Percentiles rank a stretch among this genome's conserved stretches.
Conservation (phyloP, 306 rosid species). For the Ormosia emarginata region DNA sequence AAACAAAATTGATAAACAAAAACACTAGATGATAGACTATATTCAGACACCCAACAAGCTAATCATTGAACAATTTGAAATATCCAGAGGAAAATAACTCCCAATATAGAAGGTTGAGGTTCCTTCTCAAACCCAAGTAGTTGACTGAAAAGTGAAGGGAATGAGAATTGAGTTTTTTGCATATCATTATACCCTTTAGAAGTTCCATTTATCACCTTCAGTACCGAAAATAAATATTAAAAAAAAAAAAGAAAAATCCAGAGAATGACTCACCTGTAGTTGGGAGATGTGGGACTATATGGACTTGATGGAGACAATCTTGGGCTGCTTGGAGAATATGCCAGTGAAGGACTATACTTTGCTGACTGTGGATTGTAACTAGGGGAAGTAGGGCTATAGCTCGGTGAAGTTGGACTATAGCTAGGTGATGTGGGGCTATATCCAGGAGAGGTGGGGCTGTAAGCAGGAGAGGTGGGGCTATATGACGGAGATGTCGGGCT, state of each 20-base stretch:
- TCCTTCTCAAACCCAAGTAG: neutral
- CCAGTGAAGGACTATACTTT: conserved; percentile 88
- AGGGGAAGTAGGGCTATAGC: conserved; percentile 84
- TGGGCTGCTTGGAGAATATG: conserved; percentile 97
- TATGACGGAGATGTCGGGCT: conserved; percentile 79
- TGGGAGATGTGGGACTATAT: conserved; percentile 94
- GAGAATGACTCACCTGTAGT: conserved; percentile 63
- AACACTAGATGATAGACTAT: neutral
- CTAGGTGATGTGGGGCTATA: conserved; percentile 78
- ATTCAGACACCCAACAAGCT: neutral
- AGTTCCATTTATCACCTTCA: neutral
- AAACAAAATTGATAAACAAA: neutral
- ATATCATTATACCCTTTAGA: neutral
- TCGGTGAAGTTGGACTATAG: conserved; percentile 62
- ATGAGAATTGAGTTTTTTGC: neutral
- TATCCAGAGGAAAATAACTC: neutral
- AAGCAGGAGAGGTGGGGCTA: conserved; percentile 59
- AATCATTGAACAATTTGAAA: conserved; percentile 8
- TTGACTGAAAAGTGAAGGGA: neutral
- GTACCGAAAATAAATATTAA: neutral
- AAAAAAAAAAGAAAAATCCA: neutral
- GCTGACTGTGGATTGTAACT: conserved; percentile 94
- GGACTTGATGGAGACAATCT: conserved; percentile 93
- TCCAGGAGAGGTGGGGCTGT: conserved; percentile 72
- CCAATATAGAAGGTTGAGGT: neutral